Evolutionary conservation across 805 yeast genomes (phyloP), one percentile per base, ranked within the genome.

Genomic region (Metschnikowia noctiluminum): DNA sequence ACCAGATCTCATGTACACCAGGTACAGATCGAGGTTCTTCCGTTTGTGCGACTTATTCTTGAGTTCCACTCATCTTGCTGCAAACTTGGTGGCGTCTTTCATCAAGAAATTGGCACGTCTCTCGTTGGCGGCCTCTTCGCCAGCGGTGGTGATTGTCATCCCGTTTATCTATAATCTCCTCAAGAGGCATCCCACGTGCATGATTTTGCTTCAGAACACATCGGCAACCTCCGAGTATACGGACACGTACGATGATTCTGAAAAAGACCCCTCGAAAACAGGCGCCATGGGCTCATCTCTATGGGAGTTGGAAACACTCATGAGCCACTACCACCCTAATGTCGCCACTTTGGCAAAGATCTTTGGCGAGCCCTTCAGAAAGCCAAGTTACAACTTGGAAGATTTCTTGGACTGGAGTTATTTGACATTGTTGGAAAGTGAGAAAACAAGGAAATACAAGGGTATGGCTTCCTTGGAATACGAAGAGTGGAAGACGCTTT

Each of bases 331-430:
- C 62, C 98, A 94, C 69, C 97, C 98, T 13, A 94, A 94, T 60
- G 89, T 94, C 11, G 92, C 97, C 1, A 86, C 97, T 0, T 73
- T 94, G 58, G 97, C 97, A 14, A 85, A 82, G 62, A 87, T 94
- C 30, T 87, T 88, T 62, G 77, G 83, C 15, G 97, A 94, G 67
- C 97, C 97, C 3, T 92, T 90, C 71, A 80, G 84, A 62, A 94
- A 94, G 64, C 83, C 86, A 48, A 80, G 80, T 58, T 94, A 94
- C 65, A 87, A 87, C 64, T 74, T 94, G 76, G 99, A 94, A 64
- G 98, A 94, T 63, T 94, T 94, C 72, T 69, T 94, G 59, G 96
- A 91, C 65, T 92, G 96, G 89, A 82, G 85, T 49, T 94, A 91
- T 63, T 73, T 77, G 34, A 71, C 86, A 58, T 64, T 87, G 46